Conservation (phyloP, 1,139 yeast species). For the Geotrichum australiense region DNA sequence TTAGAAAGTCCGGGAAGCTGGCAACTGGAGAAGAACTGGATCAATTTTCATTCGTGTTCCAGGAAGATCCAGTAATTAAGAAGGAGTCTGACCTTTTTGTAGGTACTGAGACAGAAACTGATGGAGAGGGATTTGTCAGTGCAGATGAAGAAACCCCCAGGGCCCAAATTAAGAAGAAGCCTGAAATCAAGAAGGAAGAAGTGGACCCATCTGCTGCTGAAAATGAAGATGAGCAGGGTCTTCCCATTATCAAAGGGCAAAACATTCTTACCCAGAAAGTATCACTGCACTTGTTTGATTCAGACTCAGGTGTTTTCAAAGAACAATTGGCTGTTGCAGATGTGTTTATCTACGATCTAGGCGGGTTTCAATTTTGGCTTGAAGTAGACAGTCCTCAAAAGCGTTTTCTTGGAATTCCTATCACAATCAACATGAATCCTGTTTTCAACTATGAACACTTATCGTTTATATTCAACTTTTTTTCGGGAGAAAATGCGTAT, state of each 20-base stretch:
- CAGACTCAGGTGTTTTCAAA: constrained; percentile 45
- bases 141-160: background rate
- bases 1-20: constrained; percentile 36
- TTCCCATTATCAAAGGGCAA: constrained; percentile 6
- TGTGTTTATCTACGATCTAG: constrained; percentile 43
- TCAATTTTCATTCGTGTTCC: constrained; percentile 46
- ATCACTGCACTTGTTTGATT: constrained; percentile 53
- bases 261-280: constrained; percentile 24
- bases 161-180: background rate
- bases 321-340: constrained; percentile 36
- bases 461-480: constrained; percentile 63
- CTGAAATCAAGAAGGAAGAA: background rate
- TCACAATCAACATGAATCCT: constrained; percentile 54
- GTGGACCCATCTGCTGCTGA: background rate
- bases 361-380: constrained; percentile 48
- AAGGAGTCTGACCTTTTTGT: background rate
- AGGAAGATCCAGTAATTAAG: background rate
- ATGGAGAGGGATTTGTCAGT: background rate
- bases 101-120: background rate
- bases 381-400: constrained; percentile 36
- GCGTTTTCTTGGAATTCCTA: constrained; percentile 39
- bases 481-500: constrained; percentile 37
- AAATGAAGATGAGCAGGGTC: constrained; percentile 13
- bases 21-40: constrained; percentile 43
- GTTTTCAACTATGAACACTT: constrained; percentile 51